Base-by-base conservation (phyloP, 768 basidiomycete species). In the Epithele typhae region DNA sequence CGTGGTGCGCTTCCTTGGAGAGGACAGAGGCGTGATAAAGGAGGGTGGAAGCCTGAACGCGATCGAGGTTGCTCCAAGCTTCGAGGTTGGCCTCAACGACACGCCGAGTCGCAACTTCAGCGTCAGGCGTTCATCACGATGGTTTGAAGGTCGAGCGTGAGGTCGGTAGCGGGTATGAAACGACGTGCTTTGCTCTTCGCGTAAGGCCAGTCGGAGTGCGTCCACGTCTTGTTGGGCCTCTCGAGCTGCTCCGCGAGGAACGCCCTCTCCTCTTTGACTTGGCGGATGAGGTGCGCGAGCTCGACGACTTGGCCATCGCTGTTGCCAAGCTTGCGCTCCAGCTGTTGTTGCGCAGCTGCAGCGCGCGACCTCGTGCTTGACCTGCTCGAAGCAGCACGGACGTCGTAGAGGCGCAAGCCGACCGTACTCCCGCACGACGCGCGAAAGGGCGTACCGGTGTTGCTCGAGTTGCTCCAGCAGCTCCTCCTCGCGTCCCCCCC, bases 251-350 rank as follows among this genome's bases (percentile, higher is more conserved):
- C 35, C 11, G 46, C 27, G 22, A 87, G 66, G 6, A 77, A 55
- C 10, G 50, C 49, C 51, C 76, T 84, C 41, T 79, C 71, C 12
- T 81, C 77, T 37, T 74, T 74, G 22, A 68, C 64, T 22, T 79
- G 75, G 21, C 82, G 79, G 54, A 84, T 69, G 34, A 88, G 73
- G 49, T 77, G 66, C 1, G 79, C 78, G 7, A 89, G 66, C 50
- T 87, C 84, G 11, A 68, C 61, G 18, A 84, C 81, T 58, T 88
- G 84, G 15, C 66, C 78, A 45, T 87, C 81, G 4, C 83, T 70
- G 56, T 83, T 84, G 33, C 77, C 78, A 12, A 87, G 68, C 61
- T 82, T 86, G 49, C 86, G 78, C 54, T 84, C 79, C 11, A 87
- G 23, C 84, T 79, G 22, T 71, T 61, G 21, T 68, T 64, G 7